Evolutionary conservation across 371 early-diverging fungal genomes (phyloP).

Genomic region (Neoconidiobolus thromboides): DNA sequence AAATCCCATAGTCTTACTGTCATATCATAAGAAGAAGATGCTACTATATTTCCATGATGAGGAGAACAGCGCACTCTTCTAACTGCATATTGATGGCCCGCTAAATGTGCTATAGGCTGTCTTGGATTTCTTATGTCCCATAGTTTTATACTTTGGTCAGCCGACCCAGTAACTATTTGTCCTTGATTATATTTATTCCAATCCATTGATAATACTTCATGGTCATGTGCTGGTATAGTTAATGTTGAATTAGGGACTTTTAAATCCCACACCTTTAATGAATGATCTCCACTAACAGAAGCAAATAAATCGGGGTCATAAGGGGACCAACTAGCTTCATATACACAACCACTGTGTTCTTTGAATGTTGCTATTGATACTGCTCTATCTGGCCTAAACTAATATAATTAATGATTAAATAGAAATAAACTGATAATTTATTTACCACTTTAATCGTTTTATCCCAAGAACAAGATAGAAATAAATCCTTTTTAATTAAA

Average conservation of each 20-base stretch:
- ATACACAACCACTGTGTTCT: conserved; percentile 70
- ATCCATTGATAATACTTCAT: conserved; percentile 73
- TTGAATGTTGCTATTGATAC: conserved; percentile 68
- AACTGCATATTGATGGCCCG: conserved; percentile 81
- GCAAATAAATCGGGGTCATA: conserved; percentile 54
- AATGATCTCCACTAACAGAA: conserved; percentile 74
- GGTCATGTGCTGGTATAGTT: conserved; percentile 67
- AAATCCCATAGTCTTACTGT: conserved; percentile 81
- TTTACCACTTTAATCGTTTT: conserved; percentile 76
- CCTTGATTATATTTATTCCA: conserved; percentile 85
- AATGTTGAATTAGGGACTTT: conserved; percentile 35
- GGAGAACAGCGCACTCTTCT: conserved; percentile 80
- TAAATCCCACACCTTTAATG: conserved; percentile 74
- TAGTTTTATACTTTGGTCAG: conserved; percentile 66
- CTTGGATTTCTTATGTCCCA: conserved; percentile 76
- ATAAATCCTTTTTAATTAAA: conserved; percentile 60
- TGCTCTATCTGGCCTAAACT: conserved; percentile 76
- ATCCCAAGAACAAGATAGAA: conserved; percentile 87
- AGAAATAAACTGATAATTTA: neutral
- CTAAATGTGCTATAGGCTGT: conserved; percentile 39
- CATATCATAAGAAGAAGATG: conserved; percentile 84
- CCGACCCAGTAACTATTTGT: conserved; percentile 56
- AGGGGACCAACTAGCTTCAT: conserved; percentile 74
- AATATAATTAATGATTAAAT: neutral
- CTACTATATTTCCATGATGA: conserved; percentile 57